A percentile compares a stretch with the other conserved stretches of the same genome.
These are phyloP conservation scores for Hebeloma cylindrosporum DNA, from an alignment of 768 basidiomycete species.

Conservation along the genomic window DNA sequence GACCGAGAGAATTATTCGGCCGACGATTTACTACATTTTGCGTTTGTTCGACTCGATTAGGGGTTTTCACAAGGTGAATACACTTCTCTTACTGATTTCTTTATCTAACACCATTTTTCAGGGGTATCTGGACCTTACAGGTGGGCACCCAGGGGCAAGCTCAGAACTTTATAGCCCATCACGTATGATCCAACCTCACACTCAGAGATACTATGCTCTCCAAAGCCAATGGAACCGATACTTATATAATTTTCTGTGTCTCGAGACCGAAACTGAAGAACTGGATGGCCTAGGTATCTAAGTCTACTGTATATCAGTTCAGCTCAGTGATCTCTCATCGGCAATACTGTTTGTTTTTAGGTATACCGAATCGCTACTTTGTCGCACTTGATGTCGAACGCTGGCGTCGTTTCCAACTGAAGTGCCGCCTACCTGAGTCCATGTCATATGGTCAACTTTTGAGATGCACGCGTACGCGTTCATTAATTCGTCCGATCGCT, in stretches of 20 bases:
- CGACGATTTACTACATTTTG: constrained; percentile 19
- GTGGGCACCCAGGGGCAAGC: constrained; percentile 23
- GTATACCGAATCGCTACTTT: constrained; percentile 6
- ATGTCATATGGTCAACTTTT: constrained; percentile 18
- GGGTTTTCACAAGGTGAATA: constrained; percentile 23
- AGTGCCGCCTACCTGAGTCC: constrained; percentile 23
- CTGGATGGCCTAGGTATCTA: constrained; percentile 4
- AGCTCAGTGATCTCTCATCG: background rate
- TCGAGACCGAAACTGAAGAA: constrained; percentile 15
- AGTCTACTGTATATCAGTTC: background rate
- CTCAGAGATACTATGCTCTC: constrained; percentile 24
- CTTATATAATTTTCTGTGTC: constrained; percentile 18
- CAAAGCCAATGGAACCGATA: constrained; percentile 24
- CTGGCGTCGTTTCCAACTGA: constrained; percentile 23
- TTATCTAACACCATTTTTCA: constrained; percentile 7
- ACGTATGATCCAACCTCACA: background rate
- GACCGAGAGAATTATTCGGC: constrained; percentile 10
- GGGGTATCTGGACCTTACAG: constrained; percentile 26
- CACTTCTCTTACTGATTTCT: background rate
- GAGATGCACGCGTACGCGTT: constrained; percentile 20
- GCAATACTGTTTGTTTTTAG: background rate
- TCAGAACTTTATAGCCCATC: background rate
- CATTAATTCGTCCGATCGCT: background rate
- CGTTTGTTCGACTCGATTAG: constrained; percentile 23
- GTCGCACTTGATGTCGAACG: constrained; percentile 15